Evolutionary conservation across 345 rosid genomes (phyloP).

Genomic region (Trapa incisa): DNA sequence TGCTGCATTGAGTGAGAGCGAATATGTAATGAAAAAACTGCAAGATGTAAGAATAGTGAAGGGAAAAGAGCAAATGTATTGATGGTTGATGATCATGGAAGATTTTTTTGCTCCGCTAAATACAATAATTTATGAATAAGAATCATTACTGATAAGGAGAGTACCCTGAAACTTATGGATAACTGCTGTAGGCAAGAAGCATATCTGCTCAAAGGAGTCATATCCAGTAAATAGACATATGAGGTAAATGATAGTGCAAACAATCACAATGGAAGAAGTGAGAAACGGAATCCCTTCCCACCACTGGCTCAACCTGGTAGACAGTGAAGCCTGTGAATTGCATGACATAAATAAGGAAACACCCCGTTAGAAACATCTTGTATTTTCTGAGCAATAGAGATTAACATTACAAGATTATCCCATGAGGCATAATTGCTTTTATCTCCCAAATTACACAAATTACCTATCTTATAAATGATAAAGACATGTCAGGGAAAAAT

Average conservation of each 20-base stretch:
- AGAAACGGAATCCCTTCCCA: slow-evolving; percentile 88
- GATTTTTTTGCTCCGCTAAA: not conserved
- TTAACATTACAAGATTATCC: not conserved
- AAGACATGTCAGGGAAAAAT: not conserved
- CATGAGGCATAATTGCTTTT: not conserved
- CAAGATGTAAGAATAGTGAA: not conserved
- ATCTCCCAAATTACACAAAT: not conserved
- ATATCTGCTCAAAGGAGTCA: slow-evolving; percentile 69
- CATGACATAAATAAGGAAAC: not conserved
- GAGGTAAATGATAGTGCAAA: slow-evolving; percentile 58
- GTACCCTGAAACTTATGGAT: slow-evolving; percentile 70
- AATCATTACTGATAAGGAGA: not conserved
- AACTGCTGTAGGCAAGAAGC: slow-evolving; percentile 78
- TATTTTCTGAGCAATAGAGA: not conserved
- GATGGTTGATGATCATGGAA: not conserved
- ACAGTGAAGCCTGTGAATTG: slow-evolving; percentile 57
- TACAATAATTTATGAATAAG: not conserved
- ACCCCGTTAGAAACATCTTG: not conserved
- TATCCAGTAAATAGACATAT: slow-evolving; percentile 75
- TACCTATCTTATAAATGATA: not conserved
- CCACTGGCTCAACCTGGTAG: slow-evolving; percentile 66
- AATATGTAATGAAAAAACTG: not conserved
- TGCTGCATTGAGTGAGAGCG: not conserved
- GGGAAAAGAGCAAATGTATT: not conserved
- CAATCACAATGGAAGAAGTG: slow-evolving; percentile 59